Conservation (phyloP, 1,139 yeast genomes). For the Zhuliangozyma parablackwelliae region DNA sequence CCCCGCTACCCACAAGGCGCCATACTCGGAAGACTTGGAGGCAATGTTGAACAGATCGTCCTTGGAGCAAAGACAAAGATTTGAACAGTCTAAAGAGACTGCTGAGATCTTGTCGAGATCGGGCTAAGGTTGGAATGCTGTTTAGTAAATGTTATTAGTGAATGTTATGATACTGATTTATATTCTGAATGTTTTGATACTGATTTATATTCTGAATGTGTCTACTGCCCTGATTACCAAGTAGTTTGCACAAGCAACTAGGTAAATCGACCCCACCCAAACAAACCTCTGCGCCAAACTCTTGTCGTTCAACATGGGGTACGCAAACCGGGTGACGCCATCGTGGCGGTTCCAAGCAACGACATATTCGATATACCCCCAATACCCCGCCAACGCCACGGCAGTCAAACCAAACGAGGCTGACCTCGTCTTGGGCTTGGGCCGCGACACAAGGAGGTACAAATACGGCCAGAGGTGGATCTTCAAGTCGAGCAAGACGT, state of each 20-base stretch:
- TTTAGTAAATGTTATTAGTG: too few species aligned
- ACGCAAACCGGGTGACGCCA: conserved; percentile 14
- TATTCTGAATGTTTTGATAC: not conserved
- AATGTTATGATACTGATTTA: too few species aligned
- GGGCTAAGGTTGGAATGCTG: too few species aligned
- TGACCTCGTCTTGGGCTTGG: not conserved
- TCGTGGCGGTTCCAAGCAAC: conserved; percentile 5
- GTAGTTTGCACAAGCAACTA: conserved; percentile 7
- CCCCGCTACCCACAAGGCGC: conserved; percentile 54
- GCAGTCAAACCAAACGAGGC: conserved; percentile 2
- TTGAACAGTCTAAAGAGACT: conserved; percentile 40
- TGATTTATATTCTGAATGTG: conserved; percentile 1
- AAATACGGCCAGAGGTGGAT: conserved; percentile 22
- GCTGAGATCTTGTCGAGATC: conserved; percentile 12
- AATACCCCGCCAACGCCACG: conserved; percentile 4
- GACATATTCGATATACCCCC: conserved; percentile 9
- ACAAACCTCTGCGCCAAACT: conserved; percentile 4
- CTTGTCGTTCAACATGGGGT: conserved; percentile 16
- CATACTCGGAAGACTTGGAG: conserved; percentile 50
- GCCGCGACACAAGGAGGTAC: conserved; percentile 6
- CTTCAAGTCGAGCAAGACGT: conserved; percentile 16
- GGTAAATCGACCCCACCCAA: conserved; percentile 6
- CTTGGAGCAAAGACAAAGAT: conserved; percentile 46
- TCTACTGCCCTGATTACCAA: conserved; percentile 4
- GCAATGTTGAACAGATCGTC: conserved; percentile 50